Base-by-base conservation (phyloP, 2,329 filamentous ascomycete genomes). In the Cladophialophora exuberans region DNA sequence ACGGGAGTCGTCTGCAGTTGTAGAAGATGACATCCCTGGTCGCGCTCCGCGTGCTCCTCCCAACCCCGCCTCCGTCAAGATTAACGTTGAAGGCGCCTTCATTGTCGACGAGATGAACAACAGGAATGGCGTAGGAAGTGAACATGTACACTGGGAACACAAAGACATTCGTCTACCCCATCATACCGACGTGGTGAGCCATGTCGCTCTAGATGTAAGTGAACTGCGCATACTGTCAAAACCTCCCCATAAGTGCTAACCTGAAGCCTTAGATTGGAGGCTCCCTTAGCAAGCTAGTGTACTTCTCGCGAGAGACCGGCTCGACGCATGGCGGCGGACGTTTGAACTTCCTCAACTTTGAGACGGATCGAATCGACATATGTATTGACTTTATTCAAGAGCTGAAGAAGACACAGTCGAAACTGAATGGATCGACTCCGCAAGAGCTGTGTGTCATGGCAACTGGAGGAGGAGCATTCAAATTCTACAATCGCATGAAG, bases 141-240 rank as follows among this genome's bases (percentile, higher is more conserved):
- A 79, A 59, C 79, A 83, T 42, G 79, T 83, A 53, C 78, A 84
- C 62, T 83, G 86, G 71, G 90, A 95, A 71, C 91, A 89, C 54
- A 91, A 90, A 69, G 94, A 97, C 70, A 99, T 99, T 65, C 83
- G 94, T n/a, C 78, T 99, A 56, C 94, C 94, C 23, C 94, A 97
- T 72, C 94, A 99, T 73, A 96, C 90, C 10, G 88, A 89, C 9
- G 86, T 96, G 6, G 93, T 99, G 64, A 97, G 91, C 77, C 94
- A 99, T 77, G 90, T 99, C 65, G 94, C 94, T 49, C 87, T 97
- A 57, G 94, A 99, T 80, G 91, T 95, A 81, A 74, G 88, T 79
- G 57, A 47, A 44, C 56, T 49, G 28, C 18, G 23, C 54, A 28
- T 10, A 15, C 23, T 42, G 22, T 43, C 4, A 9, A 13, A 35